Evolutionary conservation across 2,329 filamentous ascomycete genomes (phyloP).

Genomic region (Beauveria rudraprayagi): DNA sequence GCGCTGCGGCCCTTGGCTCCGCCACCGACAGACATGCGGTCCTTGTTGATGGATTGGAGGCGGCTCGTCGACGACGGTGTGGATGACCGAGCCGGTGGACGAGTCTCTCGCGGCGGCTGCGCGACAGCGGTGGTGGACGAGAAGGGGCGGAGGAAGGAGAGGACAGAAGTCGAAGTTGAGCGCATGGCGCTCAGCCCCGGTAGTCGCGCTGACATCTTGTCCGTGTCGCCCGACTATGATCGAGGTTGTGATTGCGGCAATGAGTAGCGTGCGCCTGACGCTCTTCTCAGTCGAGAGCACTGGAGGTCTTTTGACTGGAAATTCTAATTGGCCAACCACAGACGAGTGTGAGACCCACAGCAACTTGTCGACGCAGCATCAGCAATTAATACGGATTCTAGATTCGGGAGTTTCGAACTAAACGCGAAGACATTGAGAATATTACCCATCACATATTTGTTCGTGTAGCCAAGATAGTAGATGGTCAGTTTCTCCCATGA

Average conservation of each 20-base stretch:
- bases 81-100: conserved; percentile 17
- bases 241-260: background rate
- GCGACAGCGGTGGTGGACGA: conserved; percentile 22
- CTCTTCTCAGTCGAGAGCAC: background rate
- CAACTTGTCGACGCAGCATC: background rate
- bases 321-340: conserved; percentile 2
- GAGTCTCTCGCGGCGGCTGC: conserved; percentile 16
- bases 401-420: too few species aligned
- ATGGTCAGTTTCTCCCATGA: too few species aligned
- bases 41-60: conserved; percentile 11
- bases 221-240: conserved; percentile 12
- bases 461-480: too few species aligned
- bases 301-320: conserved; percentile 4
- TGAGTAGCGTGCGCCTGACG: background rate
- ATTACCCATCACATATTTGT: too few species aligned
- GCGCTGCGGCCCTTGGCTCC: conserved; percentile 2
- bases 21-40: conserved; percentile 9
- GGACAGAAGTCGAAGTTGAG: conserved; percentile 14
- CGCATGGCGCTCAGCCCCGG: conserved; percentile 18
- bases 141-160: conserved; percentile 20
- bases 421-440: too few species aligned
- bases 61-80: conserved; percentile 15
- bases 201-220: conserved; percentile 35
- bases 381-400: too few species aligned
- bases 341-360: background rate